Base-by-base conservation (phyloP, 108 stramenopile genomes). In the Nitzschia sp. region DNA sequence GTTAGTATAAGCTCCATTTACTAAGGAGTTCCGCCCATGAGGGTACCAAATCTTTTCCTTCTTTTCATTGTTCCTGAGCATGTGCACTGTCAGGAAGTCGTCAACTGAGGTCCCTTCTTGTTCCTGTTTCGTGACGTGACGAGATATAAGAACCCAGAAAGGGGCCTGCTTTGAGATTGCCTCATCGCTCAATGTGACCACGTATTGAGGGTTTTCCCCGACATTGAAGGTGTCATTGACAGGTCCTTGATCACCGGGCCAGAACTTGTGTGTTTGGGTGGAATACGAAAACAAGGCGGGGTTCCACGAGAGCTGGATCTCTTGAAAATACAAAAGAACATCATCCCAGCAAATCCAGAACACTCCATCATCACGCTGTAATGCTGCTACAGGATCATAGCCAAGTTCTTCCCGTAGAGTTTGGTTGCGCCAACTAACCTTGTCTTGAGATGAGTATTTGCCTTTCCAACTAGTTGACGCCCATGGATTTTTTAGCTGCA, bases 401-500 rank as follows among this genome's bases (percentile, higher is more conserved):
- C 78, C 84, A 20, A 92, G 56, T 70, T 92, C 85, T 29, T 53
- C 66, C 14, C 78, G 55, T 17, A 89, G 58, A 0, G 55, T 54
- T 17, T 50, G 57, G 58, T 86, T 72, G 8, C 51, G 60, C 91
- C 91, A 89, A 53, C 71, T 78, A 9, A 24, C 21, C 21, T 17
- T 40, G 57, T 92, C 87, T 17, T 65, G 61, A 3, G 77, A 25
- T 5, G 87, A 85, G 60, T 64, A 90, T 41, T 67, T 64, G 21
- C 88, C 86, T 52, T 68, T 88, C 91, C 91, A 92, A 21, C 84
- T 80, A 67, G 82, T 56, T 70, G 50, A 41, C 8, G 80, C 83
- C 97, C 97, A 97, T 8, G 97, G 97, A 65, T 97, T 97, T 53
- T 97, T 97, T 44, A 97, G 55, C 66, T 88, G 90, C 10, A 93